These are phyloP conservation scores for Penicillium paxilli DNA, from an alignment of 495 filamentous ascomycete genomes.

Conservation along the genomic window DNA sequence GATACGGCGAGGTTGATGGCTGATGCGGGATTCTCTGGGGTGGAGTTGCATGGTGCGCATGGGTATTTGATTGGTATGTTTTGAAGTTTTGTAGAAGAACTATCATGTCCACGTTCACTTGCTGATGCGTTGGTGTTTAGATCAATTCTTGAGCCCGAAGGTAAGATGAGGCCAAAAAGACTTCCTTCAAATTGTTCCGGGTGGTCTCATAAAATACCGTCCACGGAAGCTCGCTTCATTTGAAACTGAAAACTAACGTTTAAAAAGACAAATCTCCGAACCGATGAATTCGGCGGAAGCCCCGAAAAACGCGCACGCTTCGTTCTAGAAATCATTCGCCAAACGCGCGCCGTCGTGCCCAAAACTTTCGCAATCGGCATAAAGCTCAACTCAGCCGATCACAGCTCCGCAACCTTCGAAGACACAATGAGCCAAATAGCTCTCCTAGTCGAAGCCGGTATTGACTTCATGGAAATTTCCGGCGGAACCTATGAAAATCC, in stretches of 20 bases:
- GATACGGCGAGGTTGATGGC: conserved; percentile 47
- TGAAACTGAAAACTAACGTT: too few species aligned
- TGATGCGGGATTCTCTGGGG: conserved; percentile 53
- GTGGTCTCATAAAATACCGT: too few species aligned
- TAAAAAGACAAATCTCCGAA: conserved; percentile 41
- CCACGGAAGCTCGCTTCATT: too few species aligned
- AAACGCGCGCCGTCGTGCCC: conserved; percentile 45
- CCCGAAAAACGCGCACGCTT: conserved; percentile 46
- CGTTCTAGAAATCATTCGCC: conserved; percentile 45
- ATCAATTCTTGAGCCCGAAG: conserved; percentile 45
- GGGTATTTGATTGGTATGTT: conserved; percentile 57
- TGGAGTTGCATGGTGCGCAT: conserved; percentile 61
- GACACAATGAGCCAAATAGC: conserved; percentile 54
- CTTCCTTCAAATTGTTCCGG: background rate
- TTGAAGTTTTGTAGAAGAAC: too few species aligned
- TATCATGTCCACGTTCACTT: too few species aligned
- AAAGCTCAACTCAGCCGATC: conserved; percentile 64
- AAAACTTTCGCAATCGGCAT: conserved; percentile 55
- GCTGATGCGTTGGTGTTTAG: conserved; percentile 20
- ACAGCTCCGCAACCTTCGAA: conserved; percentile 43
- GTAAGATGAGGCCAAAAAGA: conserved; percentile 18
- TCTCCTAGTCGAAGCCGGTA: conserved; percentile 50
- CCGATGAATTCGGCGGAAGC: conserved; percentile 50
- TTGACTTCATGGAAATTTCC: conserved; percentile 65
- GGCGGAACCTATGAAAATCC: conserved; percentile 60